Evolutionary conservation across 768 basidiomycete species (phyloP), one percentile per base, ranked within the genome.

Genomic region (Gloeopeniophorella convolvens): DNA sequence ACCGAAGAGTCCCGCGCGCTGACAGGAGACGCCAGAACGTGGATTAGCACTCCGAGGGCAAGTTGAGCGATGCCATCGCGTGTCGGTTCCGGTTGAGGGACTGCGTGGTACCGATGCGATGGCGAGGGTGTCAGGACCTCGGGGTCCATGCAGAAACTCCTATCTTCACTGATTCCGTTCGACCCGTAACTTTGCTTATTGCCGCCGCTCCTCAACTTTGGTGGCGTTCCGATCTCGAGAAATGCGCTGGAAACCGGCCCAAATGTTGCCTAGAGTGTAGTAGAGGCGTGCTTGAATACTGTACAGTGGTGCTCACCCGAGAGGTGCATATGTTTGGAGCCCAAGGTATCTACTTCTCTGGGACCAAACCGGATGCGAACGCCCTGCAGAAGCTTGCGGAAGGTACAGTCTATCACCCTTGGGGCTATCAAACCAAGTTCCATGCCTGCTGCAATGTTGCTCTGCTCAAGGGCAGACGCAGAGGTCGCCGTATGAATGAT

Each of bases 401-500:
- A 52, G 39, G 45, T 36, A 30, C 33, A 15, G 33, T 20, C 20
- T 21, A 9, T 37, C 24, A 20, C 18, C 35, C 24, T 53, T 34
- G 34, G 42, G 41, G 23, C 30, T 36, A 24, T 32, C 41, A 33
- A 39, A 12, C 46, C 37, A 30, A 32, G 15, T 35, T 47, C 34
- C 27, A 24, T 31, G 31, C 33, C 33, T 37, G 24, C 24, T 33
- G 37, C 28, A 35, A 34, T 42, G 39, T 40, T 40, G 26, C 21
- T 23, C 21, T 28, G 27, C 39, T 24, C n/a, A 31, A 35, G 34
- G 45, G 43, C 46, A 42, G 46, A 20, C 47, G 36, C 41, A 32
- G 16, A 43, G 35, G 46, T 53, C 51, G 46, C 51, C 51, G 51
- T 31, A 36, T 37, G 48, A 48, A 48, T 48, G 42, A 53, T 53